Conservation (phyloP, 2,329 filamentous ascomycete species). For the Myriosclerotinia duriaeana region DNA sequence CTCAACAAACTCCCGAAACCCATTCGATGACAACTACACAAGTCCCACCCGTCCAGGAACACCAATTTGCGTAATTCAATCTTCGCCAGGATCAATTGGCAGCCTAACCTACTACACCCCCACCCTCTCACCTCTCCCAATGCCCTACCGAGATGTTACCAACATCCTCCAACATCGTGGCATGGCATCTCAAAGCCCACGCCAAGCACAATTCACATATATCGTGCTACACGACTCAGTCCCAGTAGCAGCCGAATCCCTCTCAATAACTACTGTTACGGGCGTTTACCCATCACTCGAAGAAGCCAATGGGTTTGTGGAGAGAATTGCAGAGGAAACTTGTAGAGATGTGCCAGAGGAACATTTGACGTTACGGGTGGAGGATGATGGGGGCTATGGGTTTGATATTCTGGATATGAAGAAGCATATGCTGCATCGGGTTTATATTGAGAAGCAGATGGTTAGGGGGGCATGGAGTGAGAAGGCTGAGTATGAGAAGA, state of each 20-base stretch:
- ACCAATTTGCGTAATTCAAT: not conserved
- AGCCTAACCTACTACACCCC: not conserved
- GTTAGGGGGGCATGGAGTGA: slow-evolving; percentile 9
- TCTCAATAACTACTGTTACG: not conserved
- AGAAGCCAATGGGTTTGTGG: slow-evolving; percentile 11
- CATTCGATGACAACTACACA: not conserved
- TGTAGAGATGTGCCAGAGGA: slow-evolving; percentile 5
- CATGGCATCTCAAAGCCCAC: not conserved
- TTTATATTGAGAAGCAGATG: not conserved
- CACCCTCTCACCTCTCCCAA: not conserved
- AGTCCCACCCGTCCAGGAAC: not conserved
- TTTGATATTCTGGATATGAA: slow-evolving; percentile 15
- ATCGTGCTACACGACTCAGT: not conserved
- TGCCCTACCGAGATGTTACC: not conserved
- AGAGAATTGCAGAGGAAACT: slow-evolving; percentile 2
- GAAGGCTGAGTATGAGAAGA: not conserved
- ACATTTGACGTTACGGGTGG: not conserved
- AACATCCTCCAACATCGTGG: not conserved
- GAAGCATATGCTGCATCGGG: slow-evolving; percentile 1
- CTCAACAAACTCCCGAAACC: not conserved
- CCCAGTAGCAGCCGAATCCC: slow-evolving; percentile 1
- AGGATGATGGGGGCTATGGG: not conserved
- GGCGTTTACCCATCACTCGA: slow-evolving; percentile 1
- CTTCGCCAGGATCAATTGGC: not conserved
- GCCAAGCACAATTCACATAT: not conserved